Evolutionary conservation across 2,329 filamentous ascomycete species (phyloP).

Genomic region (Fusarium solani-melongenae): DNA sequence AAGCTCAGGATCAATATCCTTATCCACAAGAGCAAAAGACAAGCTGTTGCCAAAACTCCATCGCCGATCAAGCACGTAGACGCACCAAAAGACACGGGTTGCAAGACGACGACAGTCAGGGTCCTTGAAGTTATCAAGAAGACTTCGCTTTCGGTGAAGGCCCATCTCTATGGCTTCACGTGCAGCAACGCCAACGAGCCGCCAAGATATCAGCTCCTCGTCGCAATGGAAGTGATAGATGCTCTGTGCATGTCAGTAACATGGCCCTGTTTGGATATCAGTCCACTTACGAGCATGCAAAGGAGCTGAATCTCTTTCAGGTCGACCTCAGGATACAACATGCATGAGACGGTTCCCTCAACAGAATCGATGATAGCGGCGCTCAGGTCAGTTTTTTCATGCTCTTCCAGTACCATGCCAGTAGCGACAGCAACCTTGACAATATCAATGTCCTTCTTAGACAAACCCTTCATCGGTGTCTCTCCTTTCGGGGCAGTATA

Average conservation of each 20-base stretch:
- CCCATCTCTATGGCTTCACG: conserved; percentile 61
- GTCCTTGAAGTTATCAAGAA: conserved; percentile 53
- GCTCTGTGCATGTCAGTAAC: conserved; percentile 38
- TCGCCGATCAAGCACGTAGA: conserved; percentile 62
- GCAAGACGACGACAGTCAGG: conserved; percentile 45
- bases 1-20: conserved; percentile 60
- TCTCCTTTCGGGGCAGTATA: not conserved
- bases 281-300: conserved; percentile 42
- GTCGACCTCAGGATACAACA: conserved; percentile 45
- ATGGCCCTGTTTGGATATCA: rapidly evolving
- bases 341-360: conserved; percentile 42
- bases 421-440: conserved; percentile 49
- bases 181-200: conserved; percentile 58
- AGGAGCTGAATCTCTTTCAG: conserved; percentile 50
- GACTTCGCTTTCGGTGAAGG: conserved; percentile 57
- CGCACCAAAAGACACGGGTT: conserved; percentile 59
- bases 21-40: conserved; percentile 60
- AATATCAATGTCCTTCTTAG: conserved; percentile 46
- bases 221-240: conserved; percentile 59
- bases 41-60: conserved; percentile 64
- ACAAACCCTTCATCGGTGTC: not conserved
- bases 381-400: conserved; percentile 45
- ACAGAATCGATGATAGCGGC: conserved; percentile 45
- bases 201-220: conserved; percentile 62
- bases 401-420: conserved; percentile 47